Conservation (phyloP, 257 asterid genomes). For the Ilex aquifolium region DNA sequence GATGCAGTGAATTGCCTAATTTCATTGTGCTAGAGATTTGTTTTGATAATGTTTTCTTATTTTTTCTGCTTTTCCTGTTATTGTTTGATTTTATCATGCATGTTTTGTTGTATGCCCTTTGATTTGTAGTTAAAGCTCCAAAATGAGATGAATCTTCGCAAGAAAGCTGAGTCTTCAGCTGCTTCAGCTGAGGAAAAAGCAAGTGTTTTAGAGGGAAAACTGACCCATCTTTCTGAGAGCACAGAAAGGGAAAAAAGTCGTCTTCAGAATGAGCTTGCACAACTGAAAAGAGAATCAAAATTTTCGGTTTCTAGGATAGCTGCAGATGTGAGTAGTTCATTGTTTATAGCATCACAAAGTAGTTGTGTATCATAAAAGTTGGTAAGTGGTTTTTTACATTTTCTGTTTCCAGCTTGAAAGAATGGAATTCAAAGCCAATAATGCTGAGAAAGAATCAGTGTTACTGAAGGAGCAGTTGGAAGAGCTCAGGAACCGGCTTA, state of each 20-base stretch:
- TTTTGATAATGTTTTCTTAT: no score
- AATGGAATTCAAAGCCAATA: constrained; percentile 75
- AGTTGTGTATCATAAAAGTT: not conserved
- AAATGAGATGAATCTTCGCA: constrained; percentile 69
- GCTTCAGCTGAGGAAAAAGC: constrained; percentile 80
- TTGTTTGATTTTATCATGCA: constrained; percentile 5
- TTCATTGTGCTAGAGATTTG: no score
- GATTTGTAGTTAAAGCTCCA: constrained; percentile 58
- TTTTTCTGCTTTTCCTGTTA: no score
- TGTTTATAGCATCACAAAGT: not conserved
- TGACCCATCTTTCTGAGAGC: constrained; percentile 55
- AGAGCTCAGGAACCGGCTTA: constrained; percentile 48
- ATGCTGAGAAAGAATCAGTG: constrained; percentile 76
- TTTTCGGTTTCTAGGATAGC: constrained; percentile 63
- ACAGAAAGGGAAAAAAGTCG: constrained; percentile 59
- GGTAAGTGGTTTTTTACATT: constrained; percentile 3
- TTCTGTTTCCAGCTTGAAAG: constrained; percentile 62
- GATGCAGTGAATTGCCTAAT: no score
- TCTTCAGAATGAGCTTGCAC: constrained; percentile 73
- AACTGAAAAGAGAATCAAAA: constrained; percentile 79
- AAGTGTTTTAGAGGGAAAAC: constrained; percentile 54
- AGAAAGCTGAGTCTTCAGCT: constrained; percentile 69
- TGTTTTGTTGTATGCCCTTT: constrained; percentile 7
- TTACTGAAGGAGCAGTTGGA: constrained; percentile 61
- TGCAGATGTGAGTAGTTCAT: constrained; percentile 57